Evolutionary conservation across 305 asterid genomes (phyloP), one percentile per base, ranked within the genome.

Genomic region (Striga hermonthica): DNA sequence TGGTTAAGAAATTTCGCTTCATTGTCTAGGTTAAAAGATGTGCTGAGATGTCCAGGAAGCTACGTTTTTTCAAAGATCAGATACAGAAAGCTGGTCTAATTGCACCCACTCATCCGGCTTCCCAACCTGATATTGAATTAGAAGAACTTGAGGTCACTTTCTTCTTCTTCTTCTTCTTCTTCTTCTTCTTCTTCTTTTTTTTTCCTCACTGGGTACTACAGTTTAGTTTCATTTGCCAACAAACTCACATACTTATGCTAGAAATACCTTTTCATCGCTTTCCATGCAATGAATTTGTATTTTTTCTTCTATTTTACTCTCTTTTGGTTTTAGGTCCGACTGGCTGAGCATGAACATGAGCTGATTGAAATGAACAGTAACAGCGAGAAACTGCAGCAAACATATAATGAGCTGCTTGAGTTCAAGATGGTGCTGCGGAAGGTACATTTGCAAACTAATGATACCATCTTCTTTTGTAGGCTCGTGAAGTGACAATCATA

Each of bases 371-470:
- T 91, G 97, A 89, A 89, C 75, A 75, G 89, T 77, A 94, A 91
- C 64, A 82, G 89, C 37, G 99, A 94, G 75, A 87, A 91, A 77
- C 80, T 94, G 80, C 91, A 77, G 81, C 91, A 81, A 72, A 76
- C 98, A 50, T 89, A 89, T 71, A 94, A 94, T 71, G 99, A 94
- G 78, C 76, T 94, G 82, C 89, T 94, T 71, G 99, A 91, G 88
- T 94, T 88, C 83, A 94, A 86, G 87, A 85, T 94, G 90, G 98
- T 91, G 57, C 64, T 91, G 83, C 97, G 84, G 79, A 85, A 91
- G 99, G 98, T 94, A 85, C 60, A 68, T 47, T 40, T 9, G 68
- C 78, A 59, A 60, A 44, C 72, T 75, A 50, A 16, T 52, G 37
- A 49, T 54, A 40, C 50, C 60, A 63, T 76, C 31, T 73, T 67